Percentiles rank a stretch among this genome's conserved stretches.
Evolutionary conservation across 805 yeast species (phyloP).

Genomic region (Saccharomycopsis sp.): DNA sequence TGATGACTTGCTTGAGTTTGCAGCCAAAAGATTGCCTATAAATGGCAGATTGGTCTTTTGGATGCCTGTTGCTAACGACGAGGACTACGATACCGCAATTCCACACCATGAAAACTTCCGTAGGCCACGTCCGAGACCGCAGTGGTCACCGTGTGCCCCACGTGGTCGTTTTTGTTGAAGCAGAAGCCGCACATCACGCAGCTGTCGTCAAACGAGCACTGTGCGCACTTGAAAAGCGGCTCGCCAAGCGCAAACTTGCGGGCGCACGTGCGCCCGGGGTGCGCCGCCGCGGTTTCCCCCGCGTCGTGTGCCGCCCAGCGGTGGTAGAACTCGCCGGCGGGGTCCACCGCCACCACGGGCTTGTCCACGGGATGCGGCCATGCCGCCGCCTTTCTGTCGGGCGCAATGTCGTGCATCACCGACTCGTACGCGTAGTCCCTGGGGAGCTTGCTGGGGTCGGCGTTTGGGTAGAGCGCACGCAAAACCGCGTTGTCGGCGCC

Average conservation of each 20-base stretch:
- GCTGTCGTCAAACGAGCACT: conserved; percentile 71
- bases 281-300: conserved; percentile 24
- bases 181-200: conserved; percentile 73
- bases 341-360: no score
- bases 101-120: conserved; percentile 77
- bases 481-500: background rate
- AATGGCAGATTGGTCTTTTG: conserved; percentile 86
- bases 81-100: conserved; percentile 53
- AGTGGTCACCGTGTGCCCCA: conserved; percentile 50
- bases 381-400: no score
- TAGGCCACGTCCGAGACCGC: conserved; percentile 24
- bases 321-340: background rate
- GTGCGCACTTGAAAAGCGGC: conserved; percentile 63
- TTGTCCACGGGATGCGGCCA: no score
- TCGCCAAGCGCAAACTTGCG: conserved; percentile 53
- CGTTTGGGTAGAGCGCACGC: conserved; percentile 2
- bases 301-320: background rate
- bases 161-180: conserved; percentile 64
- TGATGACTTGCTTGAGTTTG: conserved; percentile 72
- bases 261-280: conserved; percentile 62
- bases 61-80: conserved; percentile 97
- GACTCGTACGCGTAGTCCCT: background rate
- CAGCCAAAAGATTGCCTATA: conserved; percentile 62
- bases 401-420: no score
- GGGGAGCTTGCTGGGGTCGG: background rate